Evolutionary conservation across 768 basidiomycete species (phyloP), one percentile per base, ranked within the genome.

Genomic region (Vishniacozyma victoriae): DNA sequence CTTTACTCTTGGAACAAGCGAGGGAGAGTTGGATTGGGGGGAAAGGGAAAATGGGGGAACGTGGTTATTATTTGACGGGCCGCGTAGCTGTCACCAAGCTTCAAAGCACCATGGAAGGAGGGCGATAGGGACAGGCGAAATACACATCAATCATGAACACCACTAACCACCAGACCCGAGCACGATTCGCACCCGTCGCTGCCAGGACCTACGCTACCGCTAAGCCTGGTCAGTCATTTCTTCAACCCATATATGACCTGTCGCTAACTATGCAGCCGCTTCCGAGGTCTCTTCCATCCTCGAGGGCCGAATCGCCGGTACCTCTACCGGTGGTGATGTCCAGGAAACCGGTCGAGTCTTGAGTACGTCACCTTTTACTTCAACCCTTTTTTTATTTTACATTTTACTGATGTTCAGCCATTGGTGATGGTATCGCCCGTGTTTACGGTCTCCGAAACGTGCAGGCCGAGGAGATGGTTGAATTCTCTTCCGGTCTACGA

Each of bases 401-500:
- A 2, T 19, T 11, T 20, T 35, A 33, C 47, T 54, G 36, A 50
- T 40, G 13, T 16, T 29, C 60, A 93, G 90, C 90, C 75, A 91
- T 95, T 68, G 91, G 92, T 88, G 95, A 99, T 77, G 95, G 95
- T 91, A 73, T 73, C 61, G 64, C 62, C 55, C 92, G 95, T 82
- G 92, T 99, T 69, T 96, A 92, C 72, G 95, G 95, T 78, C 82
- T 99, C 71, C 85, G 77, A 77, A 99, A 99, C 73, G 95, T 99
- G 69, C 95, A 97, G 78, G 69, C 75, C 91, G 95, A 99, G 78
- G 95, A 99, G 83, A 99, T 99, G 95, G 95, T 99, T 82, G 95
- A 99, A 82, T 99, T 99, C 82, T 89, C 93, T 41, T 97, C 95
- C 43, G 95, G 95, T 76, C 84, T 99, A 69, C 92, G 95, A 74